These are phyloP conservation scores for Tothia fuscella DNA, from an alignment of 2,329 filamentous ascomycete genomes.

Conservation along the genomic window DNA sequence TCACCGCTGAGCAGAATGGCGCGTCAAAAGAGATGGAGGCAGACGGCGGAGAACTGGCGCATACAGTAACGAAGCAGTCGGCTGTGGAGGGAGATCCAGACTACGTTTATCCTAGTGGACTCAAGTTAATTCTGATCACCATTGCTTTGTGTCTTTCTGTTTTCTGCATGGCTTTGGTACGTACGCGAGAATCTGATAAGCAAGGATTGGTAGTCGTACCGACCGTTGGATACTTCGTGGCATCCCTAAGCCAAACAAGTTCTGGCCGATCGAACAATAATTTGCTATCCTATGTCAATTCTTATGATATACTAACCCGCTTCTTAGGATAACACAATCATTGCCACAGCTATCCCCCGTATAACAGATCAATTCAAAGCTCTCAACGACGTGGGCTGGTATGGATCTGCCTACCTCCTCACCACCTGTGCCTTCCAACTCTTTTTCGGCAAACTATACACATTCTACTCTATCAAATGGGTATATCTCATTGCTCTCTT, in stretches of 20 bases:
- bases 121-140: constrained; percentile 24
- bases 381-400: constrained; percentile 36
- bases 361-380: constrained; percentile 37
- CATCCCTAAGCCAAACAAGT: no score
- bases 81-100: constrained; percentile 18
- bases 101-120: constrained; percentile 23
- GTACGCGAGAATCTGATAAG: no score
- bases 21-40: neutral
- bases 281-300: no score
- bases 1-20: neutral
- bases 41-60: neutral
- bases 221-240: no score
- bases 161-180: constrained; percentile 15
- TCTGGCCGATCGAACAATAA: no score
- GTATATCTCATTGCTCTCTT: constrained; percentile 31
- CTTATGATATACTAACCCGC: neutral
- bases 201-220: no score
- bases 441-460: constrained; percentile 34
- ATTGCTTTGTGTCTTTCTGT: constrained; percentile 24
- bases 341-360: constrained; percentile 35
- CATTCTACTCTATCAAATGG: constrained; percentile 35
- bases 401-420: constrained; percentile 30
- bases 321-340: constrained; percentile 34
- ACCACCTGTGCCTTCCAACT: constrained; percentile 32
- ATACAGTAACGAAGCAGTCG: neutral